Evolutionary conservation across 305 asterid species (phyloP).

Genomic region (Fraxinus velutina): DNA sequence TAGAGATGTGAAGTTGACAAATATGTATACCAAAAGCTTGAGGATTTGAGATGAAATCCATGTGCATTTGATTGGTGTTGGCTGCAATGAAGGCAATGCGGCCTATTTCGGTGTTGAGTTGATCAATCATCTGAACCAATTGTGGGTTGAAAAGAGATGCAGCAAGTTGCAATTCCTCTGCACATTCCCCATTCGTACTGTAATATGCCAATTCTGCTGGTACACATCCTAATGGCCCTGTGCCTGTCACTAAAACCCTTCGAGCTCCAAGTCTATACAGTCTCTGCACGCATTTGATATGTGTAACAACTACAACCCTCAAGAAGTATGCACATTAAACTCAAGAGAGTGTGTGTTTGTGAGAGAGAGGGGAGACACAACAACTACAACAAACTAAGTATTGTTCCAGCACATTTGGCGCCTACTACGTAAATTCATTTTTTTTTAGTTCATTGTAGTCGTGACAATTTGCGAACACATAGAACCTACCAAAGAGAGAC

Average conservation of each 20-base stretch:
- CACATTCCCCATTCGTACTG: slow-evolving; percentile 39
- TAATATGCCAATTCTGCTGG: slow-evolving; percentile 41
- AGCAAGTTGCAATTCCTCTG: slow-evolving; percentile 29
- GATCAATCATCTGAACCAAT: slow-evolving; percentile 24
- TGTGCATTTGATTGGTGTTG: slow-evolving; percentile 29
- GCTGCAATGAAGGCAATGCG: slow-evolving; percentile 31
- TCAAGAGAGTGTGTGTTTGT: background rate
- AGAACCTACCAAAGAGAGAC: background rate
- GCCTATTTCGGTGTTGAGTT: slow-evolving; percentile 30
- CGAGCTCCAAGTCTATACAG: slow-evolving; percentile 36
- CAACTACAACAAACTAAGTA: background rate
- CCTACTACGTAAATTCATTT: background rate
- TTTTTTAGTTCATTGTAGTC: background rate
- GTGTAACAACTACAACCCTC: background rate
- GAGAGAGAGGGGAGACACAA: background rate
- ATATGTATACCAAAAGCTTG: slow-evolving; percentile 28
- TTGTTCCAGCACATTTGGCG: background rate
- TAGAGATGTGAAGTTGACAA: background rate
- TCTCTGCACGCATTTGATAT: slow-evolving; percentile 20
- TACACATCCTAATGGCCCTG: slow-evolving; percentile 53
- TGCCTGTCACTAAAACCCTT: slow-evolving; percentile 43
- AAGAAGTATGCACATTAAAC: background rate
- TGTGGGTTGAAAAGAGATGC: slow-evolving; percentile 38
- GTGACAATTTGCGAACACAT: background rate
- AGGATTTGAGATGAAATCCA: slow-evolving; percentile 39